Base-by-base conservation (phyloP, 2,329 filamentous ascomycete species). In the Penicillium sp. region DNA sequence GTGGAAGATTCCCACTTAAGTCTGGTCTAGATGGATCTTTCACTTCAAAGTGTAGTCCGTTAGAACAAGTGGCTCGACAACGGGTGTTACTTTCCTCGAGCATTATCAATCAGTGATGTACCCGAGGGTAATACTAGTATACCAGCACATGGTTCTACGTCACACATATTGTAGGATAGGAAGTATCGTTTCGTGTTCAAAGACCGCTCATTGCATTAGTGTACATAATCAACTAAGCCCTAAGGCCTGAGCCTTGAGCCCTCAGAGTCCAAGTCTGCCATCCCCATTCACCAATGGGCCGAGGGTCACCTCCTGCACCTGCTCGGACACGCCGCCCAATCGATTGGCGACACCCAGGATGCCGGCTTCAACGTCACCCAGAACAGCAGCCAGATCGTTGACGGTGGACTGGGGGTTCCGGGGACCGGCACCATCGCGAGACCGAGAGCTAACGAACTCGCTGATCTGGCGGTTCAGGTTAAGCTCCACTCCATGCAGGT, bases 331-430 rank as follows among this genome's bases (percentile, higher is more conserved):
- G 40, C 74, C 73, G 2, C 84, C 84, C 43, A 88, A 78, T 49
- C 83, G 79, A 20, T 79, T 77, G 4, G 85, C 85, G 49, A 87
- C 84, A 46, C 82, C 80, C 49, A 87, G 68, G 49, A 88, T 85
- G 50, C 84, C 81, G 59, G 81, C 78, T 70, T 88, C 84, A 54
- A 88, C 86, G 59, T 88, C 85, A 15, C 80, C 76, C 57, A 88
- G 75, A 36, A 85, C 84, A 10, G 77, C 79, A 13, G 81, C 81
- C 37, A 87, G 74, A 51, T 75, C 75, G 34, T 65, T 73, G 41
- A 74, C 65, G 40, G 68, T 67, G 55, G 67, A 75, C 54, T 65
- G 75, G 30, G 68, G 83, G 72, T 58, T 80, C 75, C 49, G 73
- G 59, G 46, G 71, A 67, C 49, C 65, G 23, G 62, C 63, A 24